Base-by-base conservation (phyloP, 495 filamentous ascomycete genomes). In the Annulohypoxylon bovei region DNA sequence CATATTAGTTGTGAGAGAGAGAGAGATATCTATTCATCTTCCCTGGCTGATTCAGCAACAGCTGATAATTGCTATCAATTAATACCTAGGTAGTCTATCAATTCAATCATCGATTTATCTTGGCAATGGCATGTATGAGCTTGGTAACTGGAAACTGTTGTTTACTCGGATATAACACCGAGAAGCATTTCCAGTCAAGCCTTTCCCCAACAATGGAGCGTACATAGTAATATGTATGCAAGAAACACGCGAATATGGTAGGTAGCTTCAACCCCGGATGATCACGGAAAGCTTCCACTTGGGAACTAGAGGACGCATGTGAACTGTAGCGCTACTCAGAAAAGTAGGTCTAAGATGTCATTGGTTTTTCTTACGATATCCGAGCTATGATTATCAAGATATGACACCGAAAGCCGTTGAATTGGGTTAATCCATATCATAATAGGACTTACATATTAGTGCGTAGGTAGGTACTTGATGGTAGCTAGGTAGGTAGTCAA, bases 191-290 rank as follows among this genome's bases (percentile, higher is more conserved):
- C 22, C 14, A 57, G 40, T 23, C 28, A 40, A 62, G 50, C 58
- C 55, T 46, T 62, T 58, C 52, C 58, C 66, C 46, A 68, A 63
- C 59, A 58, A 46, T 63, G 65, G 50, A 54, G 20, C 58, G 39
- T 25, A 56, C 52, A 68, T 68, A 62, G 57, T 62, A 68, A 68
- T 68, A 62, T 42, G 20, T 68, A 53, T 56, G 57, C 50, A 40
- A 37, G 58, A 60, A 67, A 23, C 35, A 67, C 14, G 64, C 56
- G 32, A 27, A 68, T 62, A 32, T 32, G 40, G 65, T 56, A 62
- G 65, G 58, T 62, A 47, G 49, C 53, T 62, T 58, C 37, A 62
- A 68, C n/a, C 49, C 49, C 46, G 56, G 65, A 50, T 44, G 37
- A 49, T 52, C 57, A 62, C 65, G 65, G 55, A 56, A 20, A 22